phyloP scores from a whole-genome alignment of 371 early-diverging fungal genomes.

The Rhizopus stolonifer region DNA sequence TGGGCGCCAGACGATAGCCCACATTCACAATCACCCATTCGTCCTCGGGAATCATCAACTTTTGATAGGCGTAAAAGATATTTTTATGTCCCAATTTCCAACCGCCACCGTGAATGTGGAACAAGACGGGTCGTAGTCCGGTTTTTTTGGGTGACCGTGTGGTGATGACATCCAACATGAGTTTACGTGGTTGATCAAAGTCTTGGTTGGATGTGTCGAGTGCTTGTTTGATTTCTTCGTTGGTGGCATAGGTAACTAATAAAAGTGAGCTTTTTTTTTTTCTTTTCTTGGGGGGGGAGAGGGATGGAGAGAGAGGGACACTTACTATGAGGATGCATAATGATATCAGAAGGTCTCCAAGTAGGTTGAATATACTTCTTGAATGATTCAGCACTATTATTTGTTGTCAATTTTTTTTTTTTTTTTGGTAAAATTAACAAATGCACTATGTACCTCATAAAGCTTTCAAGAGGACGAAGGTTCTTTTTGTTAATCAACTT shows the following conservation, averaged over 20 bases:
- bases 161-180: slow-evolving; percentile 50
- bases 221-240: slow-evolving; percentile 49
- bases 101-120: slow-evolving; percentile 68
- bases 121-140: slow-evolving; percentile 58
- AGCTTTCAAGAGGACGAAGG: slow-evolving; percentile 10
- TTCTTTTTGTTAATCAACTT: slow-evolving; percentile 3
- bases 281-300: background rate
- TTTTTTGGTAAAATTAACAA: too few species aligned
- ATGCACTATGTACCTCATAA: slow-evolving; percentile 13
- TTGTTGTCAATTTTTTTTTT: too few species aligned
- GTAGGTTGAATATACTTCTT: slow-evolving; percentile 46
- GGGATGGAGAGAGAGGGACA: too few species aligned
- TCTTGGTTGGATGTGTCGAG: slow-evolving; percentile 26
- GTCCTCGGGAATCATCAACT: slow-evolving; percentile 31
- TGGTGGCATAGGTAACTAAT: slow-evolving; percentile 58
- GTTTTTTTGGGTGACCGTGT: slow-evolving; percentile 12
- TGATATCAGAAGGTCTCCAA: slow-evolving; percentile 39
- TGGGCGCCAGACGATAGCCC: slow-evolving; percentile 63
- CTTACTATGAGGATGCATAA: slow-evolving; percentile 54
- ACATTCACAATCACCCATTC: slow-evolving; percentile 63
- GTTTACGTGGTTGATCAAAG: slow-evolving; percentile 27
- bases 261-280: background rate
- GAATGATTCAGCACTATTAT: background rate
- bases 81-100: slow-evolving; percentile 58
- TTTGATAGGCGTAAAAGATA: slow-evolving; percentile 38